phyloP scores from a whole-genome alignment of 2,329 filamentous ascomycete species.

The Lachnellula arida region DNA sequence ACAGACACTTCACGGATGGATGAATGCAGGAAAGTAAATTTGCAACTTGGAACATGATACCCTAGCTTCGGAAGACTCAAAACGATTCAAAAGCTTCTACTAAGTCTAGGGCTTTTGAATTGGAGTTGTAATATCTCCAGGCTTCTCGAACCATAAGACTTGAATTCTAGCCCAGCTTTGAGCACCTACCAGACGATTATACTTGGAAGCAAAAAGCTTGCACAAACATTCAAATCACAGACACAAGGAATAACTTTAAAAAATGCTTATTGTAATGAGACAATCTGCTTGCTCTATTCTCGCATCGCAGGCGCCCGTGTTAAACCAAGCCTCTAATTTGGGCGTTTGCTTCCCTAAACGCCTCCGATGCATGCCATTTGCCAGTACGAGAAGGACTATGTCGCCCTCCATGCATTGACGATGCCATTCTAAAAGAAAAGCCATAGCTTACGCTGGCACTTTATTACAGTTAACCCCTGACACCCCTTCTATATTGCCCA shows the following conservation, averaged over 20 bases:
- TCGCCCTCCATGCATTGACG: constrained; percentile 3
- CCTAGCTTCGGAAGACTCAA: too few species aligned
- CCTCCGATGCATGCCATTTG: neutral
- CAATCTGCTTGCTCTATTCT: neutral
- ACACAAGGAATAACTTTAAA: constrained; percentile 2
- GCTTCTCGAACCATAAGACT: too few species aligned
- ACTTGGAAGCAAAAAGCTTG: neutral
- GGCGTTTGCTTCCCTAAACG: neutral
- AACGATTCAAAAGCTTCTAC: too few species aligned
- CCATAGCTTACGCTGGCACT: constrained; percentile 9
- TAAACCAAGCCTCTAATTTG: constrained; percentile 6
- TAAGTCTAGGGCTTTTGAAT: too few species aligned
- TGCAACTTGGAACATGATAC: too few species aligned
- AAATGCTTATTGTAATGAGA: constrained; percentile 9
- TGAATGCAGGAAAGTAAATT: too few species aligned
- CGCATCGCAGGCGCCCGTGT: neutral
- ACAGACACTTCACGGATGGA: too few species aligned
- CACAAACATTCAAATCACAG: neutral
- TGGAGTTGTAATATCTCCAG: too few species aligned
- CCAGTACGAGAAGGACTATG: neutral
- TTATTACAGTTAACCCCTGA: neutral
- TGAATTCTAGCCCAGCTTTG: too few species aligned
- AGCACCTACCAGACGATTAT: neutral
- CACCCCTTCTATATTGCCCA: neutral
- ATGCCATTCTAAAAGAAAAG: constrained; percentile 12